phyloP scores from a whole-genome alignment of 2,329 filamentous ascomycete genomes.

The Penicillium sp. region DNA sequence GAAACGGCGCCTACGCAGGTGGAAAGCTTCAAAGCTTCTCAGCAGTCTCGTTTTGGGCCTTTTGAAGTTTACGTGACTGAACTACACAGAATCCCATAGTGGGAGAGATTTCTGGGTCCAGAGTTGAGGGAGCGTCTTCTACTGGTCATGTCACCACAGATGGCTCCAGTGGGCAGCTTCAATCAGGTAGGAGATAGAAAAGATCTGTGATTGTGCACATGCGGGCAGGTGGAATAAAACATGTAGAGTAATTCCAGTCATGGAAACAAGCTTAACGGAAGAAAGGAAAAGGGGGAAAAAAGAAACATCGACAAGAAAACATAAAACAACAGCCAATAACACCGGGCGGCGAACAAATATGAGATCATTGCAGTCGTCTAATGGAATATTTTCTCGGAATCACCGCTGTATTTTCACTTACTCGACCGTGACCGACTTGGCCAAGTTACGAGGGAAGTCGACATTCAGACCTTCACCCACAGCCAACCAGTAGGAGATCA shows the following conservation, averaged over 20 bases:
- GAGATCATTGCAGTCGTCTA: constrained; percentile 23
- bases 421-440: constrained; percentile 98
- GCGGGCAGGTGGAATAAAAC: not conserved
- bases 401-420: constrained; percentile 44
- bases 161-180: too few relatives aligned
- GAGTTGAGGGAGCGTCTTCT: too few relatives aligned
- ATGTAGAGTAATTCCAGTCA: constrained; percentile 13
- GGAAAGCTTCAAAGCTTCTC: too few relatives aligned
- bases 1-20: not conserved
- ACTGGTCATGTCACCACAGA: too few relatives aligned
- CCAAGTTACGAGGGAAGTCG: constrained; percentile 96
- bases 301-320: too few relatives aligned
- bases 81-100: too few relatives aligned
- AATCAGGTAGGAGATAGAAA: too few relatives aligned
- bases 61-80: too few relatives aligned
- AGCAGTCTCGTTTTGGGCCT: too few relatives aligned
- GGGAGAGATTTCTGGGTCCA: too few relatives aligned
- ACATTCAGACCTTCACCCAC: constrained; percentile 95
- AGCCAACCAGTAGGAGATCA: constrained; percentile 98
- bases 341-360: constrained; percentile 19
- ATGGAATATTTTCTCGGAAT: constrained; percentile 5
- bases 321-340: constrained; percentile 6
- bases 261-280: constrained; percentile 12
- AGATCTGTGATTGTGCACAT: too few relatives aligned
- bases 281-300: too few relatives aligned